These are phyloP conservation scores for Mycena albidolilacea DNA, from an alignment of 768 basidiomycete genomes.

Conservation along the genomic window DNA sequence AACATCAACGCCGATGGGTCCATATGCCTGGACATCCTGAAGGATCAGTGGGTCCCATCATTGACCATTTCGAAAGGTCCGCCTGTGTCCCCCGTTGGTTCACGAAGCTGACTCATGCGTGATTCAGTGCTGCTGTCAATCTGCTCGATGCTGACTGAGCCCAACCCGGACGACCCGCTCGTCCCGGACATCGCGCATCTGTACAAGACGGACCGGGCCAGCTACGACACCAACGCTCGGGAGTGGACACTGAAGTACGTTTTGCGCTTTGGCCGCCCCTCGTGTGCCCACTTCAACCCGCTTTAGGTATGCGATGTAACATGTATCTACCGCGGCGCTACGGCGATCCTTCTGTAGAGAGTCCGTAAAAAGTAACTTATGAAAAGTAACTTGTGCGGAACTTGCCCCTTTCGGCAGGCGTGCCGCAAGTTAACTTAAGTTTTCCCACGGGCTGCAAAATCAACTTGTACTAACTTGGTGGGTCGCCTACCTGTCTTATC, in stretches of 20 bases:
- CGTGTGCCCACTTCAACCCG: slow-evolving; percentile 35
- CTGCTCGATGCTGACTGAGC: slow-evolving; percentile 99
- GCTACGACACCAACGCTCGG: slow-evolving; percentile 97
- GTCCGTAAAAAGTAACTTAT: too few relatives aligned
- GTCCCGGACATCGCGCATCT: slow-evolving; percentile 98
- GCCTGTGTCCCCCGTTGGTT: slow-evolving; percentile 35
- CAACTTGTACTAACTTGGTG: too few relatives aligned
- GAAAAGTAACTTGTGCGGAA: too few relatives aligned
- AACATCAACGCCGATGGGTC: slow-evolving; percentile 99
- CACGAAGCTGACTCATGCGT: slow-evolving; percentile 25
- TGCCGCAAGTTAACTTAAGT: too few relatives aligned
- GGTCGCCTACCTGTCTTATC: too few relatives aligned
- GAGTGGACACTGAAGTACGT: slow-evolving; percentile 99
- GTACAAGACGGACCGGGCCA: slow-evolving; percentile 98
- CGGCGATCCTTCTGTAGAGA: too few relatives aligned
- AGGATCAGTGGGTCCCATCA: slow-evolving; percentile 99
- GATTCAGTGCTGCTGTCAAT: slow-evolving; percentile 91
- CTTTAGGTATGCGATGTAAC: slow-evolving; percentile 58
- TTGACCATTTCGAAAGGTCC: slow-evolving; percentile 98
- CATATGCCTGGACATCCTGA: slow-evolving; percentile 97
- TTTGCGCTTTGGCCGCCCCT: background rate
- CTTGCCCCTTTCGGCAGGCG: too few relatives aligned
- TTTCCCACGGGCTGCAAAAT: too few relatives aligned
- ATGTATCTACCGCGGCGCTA: too few relatives aligned
- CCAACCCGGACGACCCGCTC: slow-evolving; percentile 98